Evolutionary conservation across 352 stramenopile species (phyloP), one percentile per base, ranked within the genome.

Genomic region (Blastocystis sp.): DNA sequence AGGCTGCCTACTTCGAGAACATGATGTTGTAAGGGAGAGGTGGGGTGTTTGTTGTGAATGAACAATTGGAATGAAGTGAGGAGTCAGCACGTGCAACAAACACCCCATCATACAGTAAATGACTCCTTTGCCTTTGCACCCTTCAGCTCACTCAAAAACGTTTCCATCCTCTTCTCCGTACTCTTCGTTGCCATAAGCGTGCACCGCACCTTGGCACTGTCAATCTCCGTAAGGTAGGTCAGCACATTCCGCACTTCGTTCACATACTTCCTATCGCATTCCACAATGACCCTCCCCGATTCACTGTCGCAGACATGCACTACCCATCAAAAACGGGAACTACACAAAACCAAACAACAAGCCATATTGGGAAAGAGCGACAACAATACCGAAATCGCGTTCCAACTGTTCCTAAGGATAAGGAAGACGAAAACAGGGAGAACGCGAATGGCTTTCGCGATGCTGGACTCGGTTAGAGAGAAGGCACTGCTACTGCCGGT

Each of bases 1-100:
- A 93, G 81, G 93, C 93, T 89, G 92, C 92, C 16, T 96, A 95
- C 90, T 96, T 95, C 76, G 92, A 93, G 45, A 93, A 93, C 65
- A 91, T 91, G 74, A 78, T 91, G 63, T 9, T 63, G 37, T 91
- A 91, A 91, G 59, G 24, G n/a, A 39, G 31, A 16, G 9, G 9
- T 6, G 9, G 45, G 45, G 45, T 55, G 45, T 55, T 55, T 55
- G 45, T 55, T 55, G 45, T 6, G 16, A 55, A 55, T 6, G 9
- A 16, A 19, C 6, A 0, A 19, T 6, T 55, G 45, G 45, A 6
- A 19, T 55, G 45, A 16, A 55, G 9, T 55, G 45, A 6, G 6
- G 16, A 55, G 45, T 55, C 6, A 19, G 45, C 16, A 16, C 16
- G 9, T 55, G 45, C 6, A 55, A 16, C n/a, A n/a, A n/a, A n/a